Evolutionary conservation across 306 rosid genomes (phyloP).

Genomic region (Quercus glauca): DNA sequence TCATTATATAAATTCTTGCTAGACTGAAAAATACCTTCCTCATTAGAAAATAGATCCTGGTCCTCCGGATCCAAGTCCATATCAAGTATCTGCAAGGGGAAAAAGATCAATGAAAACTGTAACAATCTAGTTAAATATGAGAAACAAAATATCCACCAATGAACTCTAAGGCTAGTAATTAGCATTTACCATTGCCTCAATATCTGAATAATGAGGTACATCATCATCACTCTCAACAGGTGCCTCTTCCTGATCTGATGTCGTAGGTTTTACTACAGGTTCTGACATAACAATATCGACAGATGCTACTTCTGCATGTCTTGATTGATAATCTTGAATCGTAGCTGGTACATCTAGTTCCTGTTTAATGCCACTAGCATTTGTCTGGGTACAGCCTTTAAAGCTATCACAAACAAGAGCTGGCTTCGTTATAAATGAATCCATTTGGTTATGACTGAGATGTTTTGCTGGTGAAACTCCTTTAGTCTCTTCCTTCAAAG

Average conservation of each 20-base stretch:
- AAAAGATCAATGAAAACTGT: neutral
- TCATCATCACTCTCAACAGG: slow-evolving; percentile 70
- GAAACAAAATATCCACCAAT: slow-evolving; percentile 2
- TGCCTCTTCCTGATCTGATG: slow-evolving; percentile 48
- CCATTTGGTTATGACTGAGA: slow-evolving; percentile 29
- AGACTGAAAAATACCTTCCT: slow-evolving; percentile 62
- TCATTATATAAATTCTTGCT: neutral
- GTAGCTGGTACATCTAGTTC: slow-evolving; percentile 38
- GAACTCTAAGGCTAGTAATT: slow-evolving; percentile 7
- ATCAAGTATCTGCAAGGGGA: slow-evolving; percentile 74
- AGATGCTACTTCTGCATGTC: slow-evolving; percentile 39
- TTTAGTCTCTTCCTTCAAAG: slow-evolving; percentile 37
- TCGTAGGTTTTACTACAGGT: slow-evolving; percentile 34
- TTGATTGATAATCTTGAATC: slow-evolving; percentile 37
- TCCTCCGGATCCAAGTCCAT: slow-evolving; percentile 94
- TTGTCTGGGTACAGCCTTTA: slow-evolving; percentile 35
- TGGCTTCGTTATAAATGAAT: slow-evolving; percentile 39
- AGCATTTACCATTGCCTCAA: slow-evolving; percentile 87
- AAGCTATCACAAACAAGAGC: slow-evolving; percentile 32
- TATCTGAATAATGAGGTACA: slow-evolving; percentile 80
- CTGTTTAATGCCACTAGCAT: slow-evolving; percentile 39
- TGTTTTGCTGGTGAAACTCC: slow-evolving; percentile 30
- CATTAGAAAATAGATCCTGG: slow-evolving; percentile 47
- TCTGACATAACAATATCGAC: slow-evolving; percentile 34
- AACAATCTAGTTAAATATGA: slow-evolving; percentile 9